Base-by-base conservation (phyloP, 169 alveolate genomes). In the Plasmodium gaboni region DNA sequence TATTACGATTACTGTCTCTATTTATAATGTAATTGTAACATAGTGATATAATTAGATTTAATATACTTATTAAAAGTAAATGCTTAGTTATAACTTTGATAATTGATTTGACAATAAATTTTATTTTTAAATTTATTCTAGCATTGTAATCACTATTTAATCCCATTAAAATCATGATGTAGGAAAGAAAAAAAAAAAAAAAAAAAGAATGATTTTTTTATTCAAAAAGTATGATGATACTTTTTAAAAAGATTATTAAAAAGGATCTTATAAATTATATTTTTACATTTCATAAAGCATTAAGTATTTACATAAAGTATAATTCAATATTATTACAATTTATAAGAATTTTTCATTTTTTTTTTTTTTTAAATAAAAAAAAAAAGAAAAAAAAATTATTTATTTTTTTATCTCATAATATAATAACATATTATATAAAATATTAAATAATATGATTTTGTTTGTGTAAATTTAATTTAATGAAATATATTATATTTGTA, bases 111-210 rank as follows among this genome's bases (percentile, higher is more conserved):
- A 76, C 61, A 64, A 76, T 76, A 76, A 76, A 76, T 76, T 76
- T 76, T 76, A 76, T 64, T 76, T 76, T 76, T 32, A 76, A 76
- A 59, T 64, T 76, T 76, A 76, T 76, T 76, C 89, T 63, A 76
- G 89, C 89, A 76, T 46, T 76, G 89, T 76, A 76, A 65, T 76
- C 89, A 76, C 78, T 64, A 76, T 64, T 76, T 64, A 76, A 76
- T 76, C 89, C 89, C 78, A 76, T 44, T 74, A 76, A 76, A 76
- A 76, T 76, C 89, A 76, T 76, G 63, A 76, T 76, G 89, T 76
- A 57, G 89, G 48, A 73, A 68, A 76, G 32, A 68, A 64, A 64
- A 76, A 64, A 64, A 76, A 64, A 64, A 42, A 61, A 48, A 63
- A 28, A 28, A 28, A 28, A 28, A 28, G 38, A 28, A 28, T 28